Evolutionary conservation across 2,329 filamentous ascomycete species (phyloP).

Genomic region (Ascochyta viciae-villosae): DNA sequence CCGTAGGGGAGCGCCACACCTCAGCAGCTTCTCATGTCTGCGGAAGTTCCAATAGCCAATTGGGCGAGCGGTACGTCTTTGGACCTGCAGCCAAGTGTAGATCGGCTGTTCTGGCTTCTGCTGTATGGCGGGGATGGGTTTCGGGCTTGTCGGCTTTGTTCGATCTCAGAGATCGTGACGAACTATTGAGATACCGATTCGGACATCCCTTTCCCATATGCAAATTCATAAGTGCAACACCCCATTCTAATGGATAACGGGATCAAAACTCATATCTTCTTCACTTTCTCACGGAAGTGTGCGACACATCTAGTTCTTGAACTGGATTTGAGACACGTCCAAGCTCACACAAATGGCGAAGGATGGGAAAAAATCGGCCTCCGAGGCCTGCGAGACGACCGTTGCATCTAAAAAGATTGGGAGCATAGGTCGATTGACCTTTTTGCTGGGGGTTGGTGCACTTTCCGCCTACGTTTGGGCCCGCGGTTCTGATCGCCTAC

Average conservation of each 20-base stretch:
- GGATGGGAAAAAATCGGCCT: neutral
- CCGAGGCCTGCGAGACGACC: neutral
- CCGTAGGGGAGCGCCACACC: no score
- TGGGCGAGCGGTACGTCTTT: no score
- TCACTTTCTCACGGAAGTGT: neutral
- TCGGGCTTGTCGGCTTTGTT: neutral
- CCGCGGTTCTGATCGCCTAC: neutral
- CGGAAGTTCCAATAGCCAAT: no score
- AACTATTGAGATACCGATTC: neutral
- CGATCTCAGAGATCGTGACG: neutral
- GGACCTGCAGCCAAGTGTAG: no score
- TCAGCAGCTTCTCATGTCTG: no score
- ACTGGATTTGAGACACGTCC: neutral
- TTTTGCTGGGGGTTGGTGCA: neutral
- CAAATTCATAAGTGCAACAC: neutral
- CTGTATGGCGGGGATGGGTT: no score
- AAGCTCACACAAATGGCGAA: neutral
- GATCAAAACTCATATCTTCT: neutral
- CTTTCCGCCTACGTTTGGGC: neutral
- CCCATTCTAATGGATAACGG: neutral
- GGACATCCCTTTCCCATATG: neutral
- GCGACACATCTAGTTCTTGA: neutral
- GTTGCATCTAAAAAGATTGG: neutral
- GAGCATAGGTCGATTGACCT: neutral
- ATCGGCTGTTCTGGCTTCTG: neutral